A percentile compares a stretch with the other conserved stretches of the same genome.
phyloP scores from a whole-genome alignment of 306 rosid genomes.

The Quercus dentata region DNA sequence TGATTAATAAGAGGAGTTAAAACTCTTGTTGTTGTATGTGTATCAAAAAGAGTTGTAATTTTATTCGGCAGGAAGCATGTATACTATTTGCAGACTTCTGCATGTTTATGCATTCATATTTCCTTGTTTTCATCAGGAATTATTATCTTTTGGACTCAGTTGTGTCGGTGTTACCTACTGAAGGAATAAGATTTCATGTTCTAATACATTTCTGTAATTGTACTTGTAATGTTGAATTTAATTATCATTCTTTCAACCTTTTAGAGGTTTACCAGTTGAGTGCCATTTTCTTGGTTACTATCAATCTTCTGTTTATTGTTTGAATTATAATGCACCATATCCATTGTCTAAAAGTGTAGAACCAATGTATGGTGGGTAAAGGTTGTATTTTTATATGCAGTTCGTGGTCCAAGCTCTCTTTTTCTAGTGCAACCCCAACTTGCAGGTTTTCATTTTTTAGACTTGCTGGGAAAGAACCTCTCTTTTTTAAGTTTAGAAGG shows the following conservation, averaged over 20 bases:
- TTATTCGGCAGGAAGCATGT: constrained; percentile 34
- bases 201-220: background rate
- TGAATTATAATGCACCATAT: background rate
- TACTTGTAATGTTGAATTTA: constrained; percentile 1
- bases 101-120: constrained; percentile 37
- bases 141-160: constrained; percentile 31
- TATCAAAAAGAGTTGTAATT: constrained; percentile 28
- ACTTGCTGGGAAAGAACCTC: background rate
- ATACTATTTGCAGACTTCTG: constrained; percentile 42
- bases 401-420: background rate
- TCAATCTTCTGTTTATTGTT: background rate
- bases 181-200: constrained; percentile 41
- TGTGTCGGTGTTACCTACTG: constrained; percentile 25
- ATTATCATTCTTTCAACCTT: background rate
- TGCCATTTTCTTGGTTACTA: too few species aligned
- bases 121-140: constrained; percentile 29
- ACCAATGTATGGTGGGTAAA: background rate
- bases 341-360: background rate
- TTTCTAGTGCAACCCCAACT: background rate
- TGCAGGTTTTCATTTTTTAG: background rate
- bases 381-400: background rate
- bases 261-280: background rate
- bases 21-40: constrained; percentile 40
- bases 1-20: constrained; percentile 35
- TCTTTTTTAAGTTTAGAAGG: background rate